A percentile compares a stretch with the other conserved stretches of the same genome.
phyloP scores from a whole-genome alignment of 306 rosid genomes.

The Inga laurina region DNA sequence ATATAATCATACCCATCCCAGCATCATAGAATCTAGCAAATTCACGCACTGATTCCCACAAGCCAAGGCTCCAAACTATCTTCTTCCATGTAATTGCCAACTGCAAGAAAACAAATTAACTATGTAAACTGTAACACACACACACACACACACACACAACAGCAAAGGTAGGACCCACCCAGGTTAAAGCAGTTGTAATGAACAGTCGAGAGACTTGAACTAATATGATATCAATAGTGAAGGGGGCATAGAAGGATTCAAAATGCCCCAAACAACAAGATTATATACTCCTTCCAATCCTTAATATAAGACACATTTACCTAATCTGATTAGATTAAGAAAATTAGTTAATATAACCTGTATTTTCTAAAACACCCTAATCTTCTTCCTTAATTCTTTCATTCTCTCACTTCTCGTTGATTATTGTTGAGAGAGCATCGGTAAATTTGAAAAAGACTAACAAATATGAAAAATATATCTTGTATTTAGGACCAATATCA shows the following conservation, averaged over 20 bases:
- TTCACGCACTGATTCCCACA: constrained; percentile 96
- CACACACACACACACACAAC: too few species aligned
- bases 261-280: neutral
- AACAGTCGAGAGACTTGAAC: neutral
- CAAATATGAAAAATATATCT: too few species aligned
- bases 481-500: too few species aligned
- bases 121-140: neutral
- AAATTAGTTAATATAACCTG: too few species aligned
- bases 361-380: too few species aligned
- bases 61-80: constrained; percentile 59
- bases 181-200: neutral
- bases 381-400: too few species aligned
- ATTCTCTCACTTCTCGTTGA: too few species aligned
- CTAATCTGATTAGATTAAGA: too few species aligned
- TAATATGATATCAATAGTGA: neutral
- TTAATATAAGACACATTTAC: too few species aligned
- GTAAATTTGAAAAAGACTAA: too few species aligned
- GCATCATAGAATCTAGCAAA: constrained; percentile 96
- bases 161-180: neutral
- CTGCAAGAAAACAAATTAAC: constrained; percentile 45
- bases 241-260: neutral
- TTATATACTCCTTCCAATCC: neutral
- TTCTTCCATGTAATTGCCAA: constrained; percentile 85
- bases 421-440: too few species aligned
- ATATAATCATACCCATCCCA: constrained; percentile 91